Base-by-base conservation (phyloP, 2,329 filamentous ascomycete species). In the Pseudogymnoascus sp. region DNA sequence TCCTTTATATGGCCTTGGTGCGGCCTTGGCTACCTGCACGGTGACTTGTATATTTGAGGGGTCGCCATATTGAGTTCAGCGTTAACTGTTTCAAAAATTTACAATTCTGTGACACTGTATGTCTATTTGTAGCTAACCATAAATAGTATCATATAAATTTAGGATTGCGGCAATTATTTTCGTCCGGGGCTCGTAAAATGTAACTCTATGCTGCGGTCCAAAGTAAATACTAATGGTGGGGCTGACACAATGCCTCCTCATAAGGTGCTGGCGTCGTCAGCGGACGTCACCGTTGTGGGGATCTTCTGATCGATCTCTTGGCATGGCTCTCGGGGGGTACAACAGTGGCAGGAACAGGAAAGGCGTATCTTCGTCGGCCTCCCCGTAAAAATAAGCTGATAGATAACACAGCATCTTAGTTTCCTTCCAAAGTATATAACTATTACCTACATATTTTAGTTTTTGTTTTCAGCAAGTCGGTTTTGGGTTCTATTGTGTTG, bases 231-330 rank as follows among this genome's bases (percentile, higher is more conserved):
- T 4, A 57, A 36, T 57, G 51, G 51, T 57, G 51, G 51, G 51
- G 51, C 51, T 57, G 28, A 57, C 51, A 57, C 10, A 34, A 36
- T 36, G 11, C n/a, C 10, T 34, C 48, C 6, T 31, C 23, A 3
- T n/a, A 16, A 43, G 45, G n/a, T 54, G 23, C 25, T 31, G 48
- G 51, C 25, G 51, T 57, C 51, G 51, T 57, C 51, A 57, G 51
- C 51, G 51, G 51, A 57, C 51, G 51, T 57, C 51, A 57, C 51
- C 51, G 8, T n/a, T 57, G 51, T 57, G 51, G 51, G 25, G 51
- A 57, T 57, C 51, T 57, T 57, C 51, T 57, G 51, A 57, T 57
- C 25, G 51, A 57, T 57, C 51, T 57, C 51, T 57, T 57, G 51
- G 51, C 51, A 57, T 34, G 25, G 51, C 16, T 13, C 25, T 57